A percentile compares a stretch with the other conserved stretches of the same genome.
These are phyloP conservation scores for Chlamydomonas schloesseri DNA, from an alignment of 139 green algal genomes.

Conservation along the genomic window DNA sequence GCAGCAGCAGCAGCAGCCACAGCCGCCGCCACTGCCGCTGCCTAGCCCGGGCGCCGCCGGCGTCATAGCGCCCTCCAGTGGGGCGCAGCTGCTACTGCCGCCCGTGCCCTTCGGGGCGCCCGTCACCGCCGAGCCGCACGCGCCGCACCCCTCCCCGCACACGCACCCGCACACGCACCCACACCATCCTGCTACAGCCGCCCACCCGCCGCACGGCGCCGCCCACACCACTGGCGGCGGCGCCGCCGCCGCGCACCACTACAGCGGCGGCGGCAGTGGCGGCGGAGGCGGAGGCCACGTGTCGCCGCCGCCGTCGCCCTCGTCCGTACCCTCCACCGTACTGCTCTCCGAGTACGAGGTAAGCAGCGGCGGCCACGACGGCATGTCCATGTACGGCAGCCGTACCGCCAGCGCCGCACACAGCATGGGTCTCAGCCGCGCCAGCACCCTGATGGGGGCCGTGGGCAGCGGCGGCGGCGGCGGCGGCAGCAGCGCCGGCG, in stretches of 20 bases:
- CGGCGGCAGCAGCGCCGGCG: neutral
- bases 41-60: too few relatives aligned
- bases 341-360: conserved; percentile 17
- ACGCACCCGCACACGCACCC: too few relatives aligned
- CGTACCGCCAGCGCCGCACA: conserved; percentile 6
- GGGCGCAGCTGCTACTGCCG: too few relatives aligned
- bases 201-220: too few relatives aligned
- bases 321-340: conserved; percentile 17
- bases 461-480: neutral
- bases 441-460: neutral
- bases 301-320: conserved; percentile 4
- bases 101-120: too few relatives aligned
- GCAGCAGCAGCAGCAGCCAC: too few relatives aligned
- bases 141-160: too few relatives aligned
- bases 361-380: conserved; percentile 22
- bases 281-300: neutral
- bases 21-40: too few relatives aligned
- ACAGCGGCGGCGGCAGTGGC: neutral
- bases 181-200: neutral
- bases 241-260: conserved; percentile 4
- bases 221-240: too few relatives aligned
- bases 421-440: neutral
- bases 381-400: conserved; percentile 6
- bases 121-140: too few relatives aligned
- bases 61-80: too few relatives aligned